These are phyloP conservation scores for Gonium pectorale DNA, from an alignment of 139 green algal genomes.

Conservation along the genomic window DNA sequence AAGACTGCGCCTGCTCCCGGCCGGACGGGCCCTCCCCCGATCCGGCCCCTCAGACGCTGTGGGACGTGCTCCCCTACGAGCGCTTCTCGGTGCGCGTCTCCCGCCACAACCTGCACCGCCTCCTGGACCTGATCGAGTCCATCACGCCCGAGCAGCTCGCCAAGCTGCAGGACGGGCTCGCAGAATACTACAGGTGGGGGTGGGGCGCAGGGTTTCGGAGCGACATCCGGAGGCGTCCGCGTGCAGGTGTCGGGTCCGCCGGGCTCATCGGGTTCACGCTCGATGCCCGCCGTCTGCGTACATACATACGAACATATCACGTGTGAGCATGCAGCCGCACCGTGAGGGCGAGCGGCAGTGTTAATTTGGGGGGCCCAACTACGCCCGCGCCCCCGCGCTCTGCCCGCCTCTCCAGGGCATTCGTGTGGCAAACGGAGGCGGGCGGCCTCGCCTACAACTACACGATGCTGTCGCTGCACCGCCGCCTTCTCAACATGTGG, in stretches of 20 bases:
- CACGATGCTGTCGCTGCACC: conserved; percentile 20
- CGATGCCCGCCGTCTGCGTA: background rate
- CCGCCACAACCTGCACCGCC: conserved; percentile 42
- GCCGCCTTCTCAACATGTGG: conserved; percentile 25
- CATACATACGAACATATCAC: too few species aligned
- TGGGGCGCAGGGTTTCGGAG: too few species aligned
- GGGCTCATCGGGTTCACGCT: too few species aligned
- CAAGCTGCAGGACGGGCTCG: conserved; percentile 11
- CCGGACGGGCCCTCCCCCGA: background rate
- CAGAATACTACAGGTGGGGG: background rate
- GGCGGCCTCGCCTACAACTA: conserved; percentile 54
- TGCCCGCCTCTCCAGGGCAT: too few species aligned
- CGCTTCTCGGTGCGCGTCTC: conserved; percentile 50
- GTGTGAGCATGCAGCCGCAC: too few species aligned
- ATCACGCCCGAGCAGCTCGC: conserved; percentile 27
- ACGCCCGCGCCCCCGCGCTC: too few species aligned
- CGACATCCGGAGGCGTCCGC: too few species aligned
- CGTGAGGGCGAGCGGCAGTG: too few species aligned
- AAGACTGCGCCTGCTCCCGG: background rate
- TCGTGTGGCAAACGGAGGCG: conserved; percentile 44
- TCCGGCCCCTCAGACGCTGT: background rate
- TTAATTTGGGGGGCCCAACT: too few species aligned
- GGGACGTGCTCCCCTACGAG: conserved; percentile 58
- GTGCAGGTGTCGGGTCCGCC: too few species aligned
- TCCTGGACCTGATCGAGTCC: conserved; percentile 20